Conservation (phyloP, 148 eudicot species). For the Nepenthes mirabilis region DNA sequence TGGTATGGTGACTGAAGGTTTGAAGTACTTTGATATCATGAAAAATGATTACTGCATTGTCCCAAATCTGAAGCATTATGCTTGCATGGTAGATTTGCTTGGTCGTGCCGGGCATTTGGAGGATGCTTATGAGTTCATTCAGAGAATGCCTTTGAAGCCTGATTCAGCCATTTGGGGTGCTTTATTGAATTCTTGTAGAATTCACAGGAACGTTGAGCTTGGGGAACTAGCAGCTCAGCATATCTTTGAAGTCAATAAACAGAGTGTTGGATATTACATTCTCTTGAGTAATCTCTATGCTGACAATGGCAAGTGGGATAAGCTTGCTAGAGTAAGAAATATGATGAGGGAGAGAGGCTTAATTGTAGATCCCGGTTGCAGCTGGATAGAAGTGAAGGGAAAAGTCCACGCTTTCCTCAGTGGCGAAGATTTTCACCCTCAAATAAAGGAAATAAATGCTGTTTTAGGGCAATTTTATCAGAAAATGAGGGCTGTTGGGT, state of each 20-base stretch:
- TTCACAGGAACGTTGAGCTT: slow-evolving; percentile 46
- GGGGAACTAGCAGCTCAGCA: slow-evolving; percentile 61
- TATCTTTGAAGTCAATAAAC: slow-evolving; percentile 44
- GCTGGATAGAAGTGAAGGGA: slow-evolving; percentile 96
- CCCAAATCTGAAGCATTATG: slow-evolving; percentile 82
- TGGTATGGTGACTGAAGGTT: slow-evolving; percentile 73
- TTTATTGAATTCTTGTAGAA: slow-evolving; percentile 72
- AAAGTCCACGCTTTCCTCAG: slow-evolving; percentile 82
- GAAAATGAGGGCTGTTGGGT: slow-evolving; percentile 41
- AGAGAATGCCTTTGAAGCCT: slow-evolving; percentile 55
- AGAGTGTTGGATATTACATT: slow-evolving; percentile 53
- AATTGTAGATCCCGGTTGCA: slow-evolving; percentile 76
- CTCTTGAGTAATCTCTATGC: slow-evolving; percentile 74
- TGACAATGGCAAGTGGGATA: slow-evolving; percentile 65
- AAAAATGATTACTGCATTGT: slow-evolving; percentile 23
- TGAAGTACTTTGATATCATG: slow-evolving; percentile 55
- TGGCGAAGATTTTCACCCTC: slow-evolving; percentile 74
- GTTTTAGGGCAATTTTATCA: slow-evolving; percentile 54
- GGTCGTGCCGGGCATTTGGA: slow-evolving; percentile 80
- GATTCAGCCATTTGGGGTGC: slow-evolving; percentile 96
- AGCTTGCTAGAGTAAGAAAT: slow-evolving; percentile 48
- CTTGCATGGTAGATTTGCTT: slow-evolving; percentile 83
- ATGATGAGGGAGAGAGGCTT: slow-evolving; percentile 65
- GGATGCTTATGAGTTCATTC: slow-evolving; percentile 51
- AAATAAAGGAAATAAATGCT: slow-evolving; percentile 52